Percentiles rank a stretch among this genome's conserved stretches.
phyloP scores from a whole-genome alignment of 2,329 filamentous ascomycete genomes.

The Xylaria sp. region DNA sequence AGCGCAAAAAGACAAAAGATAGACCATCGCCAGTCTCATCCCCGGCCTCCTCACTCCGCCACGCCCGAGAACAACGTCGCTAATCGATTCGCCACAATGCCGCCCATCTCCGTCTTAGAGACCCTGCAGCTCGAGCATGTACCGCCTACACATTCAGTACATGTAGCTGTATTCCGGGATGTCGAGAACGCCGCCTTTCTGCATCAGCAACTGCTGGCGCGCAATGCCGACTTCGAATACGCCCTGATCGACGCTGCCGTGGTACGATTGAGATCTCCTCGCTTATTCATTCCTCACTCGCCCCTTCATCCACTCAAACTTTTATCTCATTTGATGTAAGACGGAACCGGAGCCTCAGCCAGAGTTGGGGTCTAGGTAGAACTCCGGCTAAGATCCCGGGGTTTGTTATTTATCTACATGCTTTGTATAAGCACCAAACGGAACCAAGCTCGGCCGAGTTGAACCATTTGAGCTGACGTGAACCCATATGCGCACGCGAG shows the following conservation, averaged over 20 bases:
- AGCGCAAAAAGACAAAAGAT: constrained; percentile 23
- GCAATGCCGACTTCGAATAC: constrained; percentile 88
- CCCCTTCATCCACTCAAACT: neutral
- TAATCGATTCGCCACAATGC: neutral
- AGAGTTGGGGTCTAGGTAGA: too few species aligned
- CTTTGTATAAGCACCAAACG: neutral
- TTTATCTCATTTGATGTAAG: too few species aligned
- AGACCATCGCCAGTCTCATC: constrained; percentile 12
- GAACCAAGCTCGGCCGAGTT: neutral
- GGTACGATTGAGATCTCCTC: constrained; percentile 53
- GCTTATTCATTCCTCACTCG: neutral
- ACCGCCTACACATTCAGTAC: constrained; percentile 68
- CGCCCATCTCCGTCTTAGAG: constrained; percentile 53
- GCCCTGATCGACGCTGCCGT: constrained; percentile 87
- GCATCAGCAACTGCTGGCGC: constrained; percentile 81
- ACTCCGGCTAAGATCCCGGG: too few species aligned
- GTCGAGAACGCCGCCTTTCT: constrained; percentile 80
- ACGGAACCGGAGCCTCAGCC: too few species aligned
- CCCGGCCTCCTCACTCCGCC: neutral
- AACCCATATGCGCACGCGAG: neutral
- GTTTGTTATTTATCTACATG: too few species aligned
- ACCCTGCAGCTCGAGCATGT: constrained; percentile 77
- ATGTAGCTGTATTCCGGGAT: constrained; percentile 76
- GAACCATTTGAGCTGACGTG: neutral
- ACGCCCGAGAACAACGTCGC: neutral